phyloP scores from a whole-genome alignment of 768 basidiomycete species.

The Leccinellum albellum region DNA sequence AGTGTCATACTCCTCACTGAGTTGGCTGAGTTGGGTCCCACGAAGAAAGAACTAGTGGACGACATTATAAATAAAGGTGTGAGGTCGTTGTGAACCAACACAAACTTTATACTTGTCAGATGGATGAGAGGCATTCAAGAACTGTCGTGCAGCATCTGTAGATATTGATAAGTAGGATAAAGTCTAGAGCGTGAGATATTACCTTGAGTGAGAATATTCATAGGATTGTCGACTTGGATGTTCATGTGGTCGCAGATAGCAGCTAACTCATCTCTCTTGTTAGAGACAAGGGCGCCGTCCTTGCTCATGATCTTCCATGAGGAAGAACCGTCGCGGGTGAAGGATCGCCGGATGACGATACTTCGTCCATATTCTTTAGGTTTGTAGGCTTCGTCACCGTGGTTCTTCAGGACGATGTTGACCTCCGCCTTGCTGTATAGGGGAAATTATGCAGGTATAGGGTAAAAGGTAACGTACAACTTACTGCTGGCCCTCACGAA shows the following conservation, averaged over 20 bases:
- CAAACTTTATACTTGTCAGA: slow-evolving; percentile 85
- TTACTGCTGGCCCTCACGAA: slow-evolving; percentile 78
- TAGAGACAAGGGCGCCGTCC: slow-evolving; percentile 63
- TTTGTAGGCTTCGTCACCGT: slow-evolving; percentile 86
- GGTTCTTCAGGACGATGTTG: slow-evolving; percentile 79
- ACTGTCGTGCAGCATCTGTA: slow-evolving; percentile 50
- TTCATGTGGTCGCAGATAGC: slow-evolving; percentile 94
- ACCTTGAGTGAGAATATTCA: slow-evolving; percentile 92
- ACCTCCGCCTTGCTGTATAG: slow-evolving; percentile 51
- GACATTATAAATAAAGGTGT: slow-evolving; percentile 1
- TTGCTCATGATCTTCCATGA: slow-evolving; percentile 80
- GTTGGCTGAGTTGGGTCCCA: slow-evolving; percentile 87
- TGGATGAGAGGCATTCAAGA: slow-evolving; percentile 78
- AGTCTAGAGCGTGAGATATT: not conserved
- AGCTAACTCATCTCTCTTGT: slow-evolving; percentile 79
- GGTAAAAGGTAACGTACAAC: slow-evolving; percentile 13
- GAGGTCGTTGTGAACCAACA: not conserved
- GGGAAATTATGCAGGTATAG: slow-evolving; percentile 35
- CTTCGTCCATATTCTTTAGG: slow-evolving; percentile 81
- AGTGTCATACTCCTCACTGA: slow-evolving; percentile 80
- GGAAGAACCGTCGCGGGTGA: slow-evolving; percentile 71
- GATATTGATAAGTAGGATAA: not conserved
- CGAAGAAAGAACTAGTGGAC: slow-evolving; percentile 79
- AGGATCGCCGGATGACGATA: slow-evolving; percentile 79
- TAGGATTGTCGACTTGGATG: slow-evolving; percentile 93